Evolutionary conservation across 2,329 filamentous ascomycete genomes (phyloP).

Genomic region (Pseudogymnoascus sp.): DNA sequence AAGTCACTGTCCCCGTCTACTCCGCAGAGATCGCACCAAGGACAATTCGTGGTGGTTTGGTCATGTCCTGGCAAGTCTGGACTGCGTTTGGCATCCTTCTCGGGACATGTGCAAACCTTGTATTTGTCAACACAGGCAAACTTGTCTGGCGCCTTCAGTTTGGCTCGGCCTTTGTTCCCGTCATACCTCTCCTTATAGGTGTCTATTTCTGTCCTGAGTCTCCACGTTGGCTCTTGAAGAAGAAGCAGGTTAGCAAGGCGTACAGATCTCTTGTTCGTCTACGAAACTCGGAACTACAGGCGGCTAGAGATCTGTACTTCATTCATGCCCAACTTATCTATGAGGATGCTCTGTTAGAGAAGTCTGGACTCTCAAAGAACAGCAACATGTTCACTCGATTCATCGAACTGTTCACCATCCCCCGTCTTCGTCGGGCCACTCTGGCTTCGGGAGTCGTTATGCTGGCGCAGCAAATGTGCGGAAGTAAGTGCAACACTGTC

Average conservation of each 20-base stretch:
- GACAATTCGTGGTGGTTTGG: conserved; percentile 50
- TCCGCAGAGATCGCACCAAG: conserved; percentile 46
- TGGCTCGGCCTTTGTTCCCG: conserved; percentile 53
- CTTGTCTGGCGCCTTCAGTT: conserved; percentile 56
- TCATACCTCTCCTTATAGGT: conserved; percentile 46
- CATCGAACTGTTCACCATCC: conserved; percentile 57
- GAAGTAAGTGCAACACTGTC: conserved; percentile 13
- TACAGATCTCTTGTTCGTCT: conserved; percentile 50
- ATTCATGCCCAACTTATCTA: conserved; percentile 50
- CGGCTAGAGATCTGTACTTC: conserved; percentile 52
- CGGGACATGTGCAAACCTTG: conserved; percentile 30
- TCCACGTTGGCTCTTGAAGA: conserved; percentile 52
- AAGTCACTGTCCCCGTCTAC: conserved; percentile 39
- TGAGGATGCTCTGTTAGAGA: conserved; percentile 20
- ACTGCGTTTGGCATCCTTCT: conserved; percentile 53
- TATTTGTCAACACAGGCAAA: conserved; percentile 42
- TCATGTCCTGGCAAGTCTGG: conserved; percentile 79
- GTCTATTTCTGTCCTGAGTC: conserved; percentile 61
- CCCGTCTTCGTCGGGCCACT: conserved; percentile 61
- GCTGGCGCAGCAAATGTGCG: conserved; percentile 36
- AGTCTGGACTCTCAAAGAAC: conserved; percentile 34
- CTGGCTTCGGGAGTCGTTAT: conserved; percentile 72
- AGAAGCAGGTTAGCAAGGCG: conserved; percentile 36
- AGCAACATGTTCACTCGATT: conserved; percentile 55
- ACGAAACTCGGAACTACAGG: conserved; percentile 47